Conservation (phyloP, 441 rosid genomes). For the Populus hybrid region DNA sequence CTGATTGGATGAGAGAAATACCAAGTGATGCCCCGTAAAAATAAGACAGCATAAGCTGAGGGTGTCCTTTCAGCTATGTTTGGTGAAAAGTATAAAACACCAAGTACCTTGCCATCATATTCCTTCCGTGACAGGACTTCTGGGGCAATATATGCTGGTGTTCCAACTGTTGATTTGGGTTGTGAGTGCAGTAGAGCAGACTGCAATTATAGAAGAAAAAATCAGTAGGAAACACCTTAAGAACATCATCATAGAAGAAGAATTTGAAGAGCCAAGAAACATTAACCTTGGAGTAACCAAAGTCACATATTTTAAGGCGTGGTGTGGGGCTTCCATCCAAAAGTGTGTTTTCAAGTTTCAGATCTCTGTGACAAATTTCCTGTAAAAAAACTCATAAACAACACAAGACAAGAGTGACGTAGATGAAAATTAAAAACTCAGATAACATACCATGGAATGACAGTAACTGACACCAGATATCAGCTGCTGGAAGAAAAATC, state of each 20-base stretch:
- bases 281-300: slow-evolving; percentile 91
- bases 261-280: background rate
- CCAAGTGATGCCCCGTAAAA: background rate
- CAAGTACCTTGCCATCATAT: slow-evolving; percentile 81
- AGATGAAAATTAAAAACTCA: background rate
- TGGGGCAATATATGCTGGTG: slow-evolving; percentile 66
- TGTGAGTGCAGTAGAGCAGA: slow-evolving; percentile 81
- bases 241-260: background rate
- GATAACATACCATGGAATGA: slow-evolving; percentile 56
- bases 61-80: background rate
- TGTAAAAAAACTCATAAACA: slow-evolving; percentile 24
- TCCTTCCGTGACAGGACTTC: slow-evolving; percentile 74
- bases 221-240: background rate
- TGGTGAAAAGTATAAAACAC: background rate
- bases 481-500: slow-evolving; percentile 95
- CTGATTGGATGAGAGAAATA: background rate
- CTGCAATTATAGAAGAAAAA: slow-evolving; percentile 30
- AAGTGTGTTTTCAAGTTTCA: slow-evolving; percentile 89
- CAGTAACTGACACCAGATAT: slow-evolving; percentile 85
- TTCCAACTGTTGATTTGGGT: slow-evolving; percentile 93
- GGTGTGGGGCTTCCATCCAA: slow-evolving; percentile 93
- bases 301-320: slow-evolving; percentile 89
- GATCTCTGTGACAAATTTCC: slow-evolving; percentile 96
- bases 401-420: background rate
- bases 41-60: background rate